A percentile compares a stretch with the other conserved stretches of the same genome.
Evolutionary conservation across 306 rosid genomes (phyloP).

Genomic region (Sicyos baderoa): DNA sequence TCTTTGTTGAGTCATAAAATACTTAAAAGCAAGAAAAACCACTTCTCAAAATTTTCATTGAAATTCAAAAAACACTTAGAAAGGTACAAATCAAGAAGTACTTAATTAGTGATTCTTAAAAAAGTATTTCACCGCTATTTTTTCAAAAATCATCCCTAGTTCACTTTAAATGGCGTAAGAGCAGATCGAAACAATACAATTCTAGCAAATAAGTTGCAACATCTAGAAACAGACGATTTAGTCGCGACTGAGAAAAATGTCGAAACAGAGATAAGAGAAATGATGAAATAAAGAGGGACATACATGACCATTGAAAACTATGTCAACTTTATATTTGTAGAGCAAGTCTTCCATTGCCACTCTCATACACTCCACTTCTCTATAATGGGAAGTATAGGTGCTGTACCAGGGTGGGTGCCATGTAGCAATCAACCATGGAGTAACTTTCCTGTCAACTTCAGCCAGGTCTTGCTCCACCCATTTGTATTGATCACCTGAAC

Average conservation of each 20-base stretch:
- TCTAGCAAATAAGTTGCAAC: too few relatives aligned
- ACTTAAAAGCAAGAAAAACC: neutral
- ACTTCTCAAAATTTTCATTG: neutral
- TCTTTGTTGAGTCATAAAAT: too few relatives aligned
- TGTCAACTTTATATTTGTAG: conserved; percentile 55
- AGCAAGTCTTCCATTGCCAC: conserved; percentile 71
- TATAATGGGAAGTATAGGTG: conserved; percentile 69
- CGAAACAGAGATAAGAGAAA: conserved; percentile 25
- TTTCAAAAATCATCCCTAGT: neutral
- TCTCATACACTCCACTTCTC: conserved; percentile 94
- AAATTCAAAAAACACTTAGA: neutral
- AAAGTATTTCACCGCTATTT: neutral
- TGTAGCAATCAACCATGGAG: conserved; percentile 88
- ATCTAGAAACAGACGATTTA: too few relatives aligned
- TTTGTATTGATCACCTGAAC: conserved; percentile 62
- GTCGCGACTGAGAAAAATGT: too few relatives aligned
- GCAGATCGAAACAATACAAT: neutral
- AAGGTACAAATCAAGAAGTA: neutral
- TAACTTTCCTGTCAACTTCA: conserved; percentile 54
- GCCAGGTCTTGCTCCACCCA: conserved; percentile 82
- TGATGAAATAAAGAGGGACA: conserved; percentile 19
- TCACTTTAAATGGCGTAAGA: neutral
- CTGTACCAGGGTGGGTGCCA: conserved; percentile 97
- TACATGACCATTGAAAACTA: conserved; percentile 88
- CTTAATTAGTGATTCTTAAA: neutral